Conservation (phyloP, 2,329 filamentous ascomycete species). For the Aspergillus terreus region DNA sequence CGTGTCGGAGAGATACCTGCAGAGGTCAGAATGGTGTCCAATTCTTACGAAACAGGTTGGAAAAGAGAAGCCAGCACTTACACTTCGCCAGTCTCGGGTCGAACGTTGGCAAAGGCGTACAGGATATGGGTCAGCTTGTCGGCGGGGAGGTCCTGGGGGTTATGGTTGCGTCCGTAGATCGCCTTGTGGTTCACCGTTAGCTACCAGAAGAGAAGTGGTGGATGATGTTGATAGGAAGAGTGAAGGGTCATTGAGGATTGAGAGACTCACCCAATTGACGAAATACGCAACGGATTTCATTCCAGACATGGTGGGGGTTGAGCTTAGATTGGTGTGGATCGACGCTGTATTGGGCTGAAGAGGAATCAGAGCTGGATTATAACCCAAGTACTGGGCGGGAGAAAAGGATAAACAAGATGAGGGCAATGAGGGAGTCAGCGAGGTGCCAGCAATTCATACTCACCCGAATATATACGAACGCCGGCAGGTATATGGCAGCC, state of each 20-base stretch:
- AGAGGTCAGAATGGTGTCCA: conserved; percentile 8
- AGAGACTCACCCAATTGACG: conserved; percentile 42
- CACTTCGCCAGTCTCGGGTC: conserved; percentile 74
- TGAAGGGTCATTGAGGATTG: not conserved
- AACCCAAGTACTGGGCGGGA: conserved; percentile 12
- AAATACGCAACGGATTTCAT: conserved; percentile 40
- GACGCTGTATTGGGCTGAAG: conserved; percentile 7
- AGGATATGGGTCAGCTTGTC: conserved; percentile 82
- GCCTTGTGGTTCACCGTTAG: conserved; percentile 46
- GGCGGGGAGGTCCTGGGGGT: conserved; percentile 74
- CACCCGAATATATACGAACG: not conserved
- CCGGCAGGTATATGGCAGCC: conserved; percentile 19
- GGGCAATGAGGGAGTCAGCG: conserved; percentile 4
- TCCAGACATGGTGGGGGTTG: conserved; percentile 22
- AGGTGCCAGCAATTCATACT: conserved; percentile 9
- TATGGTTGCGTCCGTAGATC: conserved; percentile 79
- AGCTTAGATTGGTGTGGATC: conserved; percentile 2
- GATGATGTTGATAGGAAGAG: too few relatives aligned
- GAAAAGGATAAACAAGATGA: conserved; percentile 7
- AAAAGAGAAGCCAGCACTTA: conserved; percentile 32
- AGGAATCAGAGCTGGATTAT: conserved; percentile 8
- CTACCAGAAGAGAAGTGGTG: not conserved
- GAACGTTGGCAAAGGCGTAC: conserved; percentile 85
- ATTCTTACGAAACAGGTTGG: not conserved
- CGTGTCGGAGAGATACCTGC: conserved; percentile 57